These are phyloP conservation scores for Sordaria brevicollis DNA, from an alignment of 495 filamentous ascomycete species.

Conservation along the genomic window DNA sequence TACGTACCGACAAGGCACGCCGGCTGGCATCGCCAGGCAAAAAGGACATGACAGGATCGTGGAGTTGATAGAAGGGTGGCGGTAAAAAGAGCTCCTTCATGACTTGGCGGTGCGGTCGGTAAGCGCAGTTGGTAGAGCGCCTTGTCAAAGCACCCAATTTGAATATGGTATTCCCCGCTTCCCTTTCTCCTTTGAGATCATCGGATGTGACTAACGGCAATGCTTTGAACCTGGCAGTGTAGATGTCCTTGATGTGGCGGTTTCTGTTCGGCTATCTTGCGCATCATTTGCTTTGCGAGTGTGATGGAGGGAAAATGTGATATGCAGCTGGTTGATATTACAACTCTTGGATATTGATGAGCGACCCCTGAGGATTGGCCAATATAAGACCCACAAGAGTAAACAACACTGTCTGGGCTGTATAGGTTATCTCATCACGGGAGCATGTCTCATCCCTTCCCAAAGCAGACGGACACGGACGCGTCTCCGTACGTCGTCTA, in stretches of 20 bases:
- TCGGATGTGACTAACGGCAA: not conserved
- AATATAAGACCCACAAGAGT: not conserved
- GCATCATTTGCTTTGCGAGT: not conserved
- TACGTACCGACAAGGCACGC: conserved; percentile 4
- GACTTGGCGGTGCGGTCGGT: not conserved
- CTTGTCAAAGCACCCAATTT: not conserved
- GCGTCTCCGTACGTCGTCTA: not conserved
- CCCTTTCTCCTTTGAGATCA: not conserved
- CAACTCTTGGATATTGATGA: not conserved
- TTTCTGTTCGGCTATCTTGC: not conserved
- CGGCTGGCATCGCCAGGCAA: conserved; percentile 7
- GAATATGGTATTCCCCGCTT: not conserved
- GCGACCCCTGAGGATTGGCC: not conserved
- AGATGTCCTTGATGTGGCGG: not conserved
- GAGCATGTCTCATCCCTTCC: not conserved
- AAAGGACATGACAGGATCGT: not conserved
- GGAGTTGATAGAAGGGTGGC: conserved; percentile 1
- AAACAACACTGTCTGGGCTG: not conserved
- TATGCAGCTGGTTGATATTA: not conserved
- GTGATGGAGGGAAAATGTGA: not conserved
- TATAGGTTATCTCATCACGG: not conserved
- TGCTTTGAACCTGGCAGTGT: not conserved
- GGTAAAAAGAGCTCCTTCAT: not conserved
- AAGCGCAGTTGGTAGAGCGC: not conserved
- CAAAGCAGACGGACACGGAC: not conserved